Percentiles rank a stretch among this genome's conserved stretches.
Conservation (phyloP, 805 yeast genomes). For the Starmerella scarabaei region DNA sequence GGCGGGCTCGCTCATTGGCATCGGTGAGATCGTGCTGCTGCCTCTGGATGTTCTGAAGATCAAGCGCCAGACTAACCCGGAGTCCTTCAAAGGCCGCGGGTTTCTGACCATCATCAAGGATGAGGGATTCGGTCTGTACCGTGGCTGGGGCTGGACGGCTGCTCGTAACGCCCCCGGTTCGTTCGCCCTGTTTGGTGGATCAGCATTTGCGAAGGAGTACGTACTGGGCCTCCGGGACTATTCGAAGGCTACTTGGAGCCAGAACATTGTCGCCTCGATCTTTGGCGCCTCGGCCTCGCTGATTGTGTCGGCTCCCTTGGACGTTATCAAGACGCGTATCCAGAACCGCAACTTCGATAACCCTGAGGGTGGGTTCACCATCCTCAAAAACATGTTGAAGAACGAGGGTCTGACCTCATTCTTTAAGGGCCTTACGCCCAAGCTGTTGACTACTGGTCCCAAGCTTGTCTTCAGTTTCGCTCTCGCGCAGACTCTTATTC, state of each 20-base stretch:
- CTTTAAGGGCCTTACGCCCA: constrained; percentile 95
- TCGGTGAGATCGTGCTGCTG: constrained; percentile 83
- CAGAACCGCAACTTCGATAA: constrained; percentile 93
- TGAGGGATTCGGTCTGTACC: constrained; percentile 85
- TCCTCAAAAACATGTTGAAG: constrained; percentile 81
- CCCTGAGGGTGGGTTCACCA: constrained; percentile 86
- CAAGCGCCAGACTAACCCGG: constrained; percentile 99
- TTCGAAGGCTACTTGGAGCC: constrained; percentile 83
- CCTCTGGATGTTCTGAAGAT: constrained; percentile 95
- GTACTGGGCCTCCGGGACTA: constrained; percentile 77
- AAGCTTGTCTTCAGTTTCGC: constrained; percentile 97
- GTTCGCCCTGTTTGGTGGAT: constrained; percentile 94
- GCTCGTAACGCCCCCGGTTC: constrained; percentile 99
- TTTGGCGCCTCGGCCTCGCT: constrained; percentile 94
- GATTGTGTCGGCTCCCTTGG: constrained; percentile 94
- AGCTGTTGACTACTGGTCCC: constrained; percentile 94
- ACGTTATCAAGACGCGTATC: constrained; percentile 94
- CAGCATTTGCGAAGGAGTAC: constrained; percentile 96
- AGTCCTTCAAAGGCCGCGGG: constrained; percentile 97
- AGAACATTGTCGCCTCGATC: constrained; percentile 88
- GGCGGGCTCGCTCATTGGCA: constrained; percentile 94
- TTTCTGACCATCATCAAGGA: constrained; percentile 72
- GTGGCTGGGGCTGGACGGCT: constrained; percentile 99
- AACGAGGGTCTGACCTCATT: constrained; percentile 84
- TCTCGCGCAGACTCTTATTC: constrained; percentile 89